Evolutionary conservation across 768 basidiomycete species (phyloP), one percentile per base, ranked within the genome.

Genomic region (Termitomyces sp.): DNA sequence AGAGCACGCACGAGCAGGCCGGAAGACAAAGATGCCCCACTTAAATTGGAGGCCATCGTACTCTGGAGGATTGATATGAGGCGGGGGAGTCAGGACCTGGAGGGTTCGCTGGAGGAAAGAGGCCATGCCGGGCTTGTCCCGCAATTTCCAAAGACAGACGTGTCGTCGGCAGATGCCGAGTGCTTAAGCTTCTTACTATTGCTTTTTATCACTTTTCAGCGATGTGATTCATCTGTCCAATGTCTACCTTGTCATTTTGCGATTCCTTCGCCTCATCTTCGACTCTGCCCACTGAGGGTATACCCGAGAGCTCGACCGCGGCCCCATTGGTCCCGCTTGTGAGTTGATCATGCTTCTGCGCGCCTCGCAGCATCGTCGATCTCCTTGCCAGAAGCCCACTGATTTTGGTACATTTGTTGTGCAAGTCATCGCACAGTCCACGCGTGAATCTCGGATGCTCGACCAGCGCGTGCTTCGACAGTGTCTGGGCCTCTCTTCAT

Each of bases 11-110:
- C 88, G 68, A 9, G 87, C 90, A 20, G 94, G 94, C 44, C 93
- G 79, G 74, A 96, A 92, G 38, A 86, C 83, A 63, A 97, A 72
- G 55, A 84, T 75, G 67, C 79, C 86, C 86, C 88, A 94, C 60
- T 73, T 78, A 69, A 76, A 86, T 70, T 97, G 81, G 47, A 82
- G 70, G 20, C 93, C 94, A 36, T 87, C 79, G 69, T 94, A 97
- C 8, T 87, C 75, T 7, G 74, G 71, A 11, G 76, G 71, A 24
- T 81, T 75, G 35, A 79, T 65, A 55, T 84, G 74, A 3, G 84
- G 81, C 0, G 83, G 77, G 11, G 88, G 88, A 5, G 84, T 82
- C 60, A 90, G 66, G 38, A 60, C 61, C 8, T 67, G 59, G 33
- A 81, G 60, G 33, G 78, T 51, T 44, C 74, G 68, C 55, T 66